These are phyloP conservation scores for Anisodus tanguticus DNA, from an alignment of 257 asterid species.

Conservation along the genomic window DNA sequence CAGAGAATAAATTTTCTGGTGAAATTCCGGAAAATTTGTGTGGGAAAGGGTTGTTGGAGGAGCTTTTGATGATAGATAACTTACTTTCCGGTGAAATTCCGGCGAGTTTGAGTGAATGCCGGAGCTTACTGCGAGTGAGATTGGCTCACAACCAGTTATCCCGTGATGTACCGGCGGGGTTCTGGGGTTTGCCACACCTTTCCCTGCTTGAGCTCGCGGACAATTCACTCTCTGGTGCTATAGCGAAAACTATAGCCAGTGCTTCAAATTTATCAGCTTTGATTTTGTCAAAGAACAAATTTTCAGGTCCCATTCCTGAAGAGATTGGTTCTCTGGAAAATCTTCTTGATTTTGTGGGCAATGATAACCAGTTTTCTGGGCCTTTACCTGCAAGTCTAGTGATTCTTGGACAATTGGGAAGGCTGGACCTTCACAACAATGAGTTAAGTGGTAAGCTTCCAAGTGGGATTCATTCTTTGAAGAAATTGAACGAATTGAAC, in stretches of 20 bases:
- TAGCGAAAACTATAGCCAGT: constrained; percentile 69
- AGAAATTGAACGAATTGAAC: constrained; percentile 81
- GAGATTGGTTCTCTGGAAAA: constrained; percentile 78
- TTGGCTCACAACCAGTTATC: constrained; percentile 71
- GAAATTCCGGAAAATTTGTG: constrained; percentile 70
- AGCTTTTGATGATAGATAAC: constrained; percentile 67
- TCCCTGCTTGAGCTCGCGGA: constrained; percentile 75
- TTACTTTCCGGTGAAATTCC: constrained; percentile 81
- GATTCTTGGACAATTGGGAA: constrained; percentile 81
- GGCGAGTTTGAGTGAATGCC: constrained; percentile 65
- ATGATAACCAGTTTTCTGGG: constrained; percentile 70
- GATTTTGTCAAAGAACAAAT: constrained; percentile 69
- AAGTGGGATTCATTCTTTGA: constrained; percentile 66
- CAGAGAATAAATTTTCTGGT: constrained; percentile 74
- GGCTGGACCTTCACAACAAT: constrained; percentile 83
- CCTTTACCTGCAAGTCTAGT: constrained; percentile 69
- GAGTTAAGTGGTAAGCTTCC: constrained; percentile 75
- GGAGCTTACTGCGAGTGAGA: constrained; percentile 76
- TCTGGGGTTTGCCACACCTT: constrained; percentile 95
- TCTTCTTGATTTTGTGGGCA: constrained; percentile 67
- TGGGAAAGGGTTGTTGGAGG: constrained; percentile 62
- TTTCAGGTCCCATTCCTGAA: constrained; percentile 78
- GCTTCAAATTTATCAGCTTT: constrained; percentile 83
- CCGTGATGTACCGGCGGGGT: constrained; percentile 71
- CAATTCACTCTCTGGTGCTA: constrained; percentile 77